These are phyloP conservation scores for Wallemia mellicola DNA, from an alignment of 1,284 basidiomycete species.

Conservation along the genomic window DNA sequence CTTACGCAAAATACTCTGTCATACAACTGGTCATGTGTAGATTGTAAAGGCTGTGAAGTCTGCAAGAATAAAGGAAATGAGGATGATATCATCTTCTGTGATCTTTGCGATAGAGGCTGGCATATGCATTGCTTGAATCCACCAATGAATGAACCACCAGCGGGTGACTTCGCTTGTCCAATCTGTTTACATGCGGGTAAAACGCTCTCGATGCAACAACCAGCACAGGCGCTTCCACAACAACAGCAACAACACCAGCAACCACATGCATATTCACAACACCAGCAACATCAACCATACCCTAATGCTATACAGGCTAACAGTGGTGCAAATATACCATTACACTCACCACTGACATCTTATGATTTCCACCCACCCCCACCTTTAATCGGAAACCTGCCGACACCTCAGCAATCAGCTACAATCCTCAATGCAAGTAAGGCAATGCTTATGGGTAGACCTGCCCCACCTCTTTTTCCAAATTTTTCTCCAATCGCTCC, in stretches of 20 bases:
- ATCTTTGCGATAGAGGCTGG: constrained; percentile 48
- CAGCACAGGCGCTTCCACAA: too few relatives aligned
- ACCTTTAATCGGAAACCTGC: neutral
- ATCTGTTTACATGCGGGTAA: neutral
- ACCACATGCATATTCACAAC: neutral
- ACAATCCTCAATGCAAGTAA: neutral
- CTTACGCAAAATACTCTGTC: constrained; percentile 26
- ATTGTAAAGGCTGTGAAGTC: constrained; percentile 78
- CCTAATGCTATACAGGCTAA: too few relatives aligned
- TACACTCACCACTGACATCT: too few relatives aligned
- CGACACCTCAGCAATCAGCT: neutral
- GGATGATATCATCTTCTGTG: constrained; percentile 77
- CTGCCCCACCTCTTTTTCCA: neutral
- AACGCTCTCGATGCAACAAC: too few relatives aligned
- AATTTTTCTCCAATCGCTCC: too few relatives aligned
- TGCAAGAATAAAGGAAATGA: constrained; percentile 65
- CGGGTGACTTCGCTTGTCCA: neutral
- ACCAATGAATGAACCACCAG: neutral
- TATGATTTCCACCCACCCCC: neutral
- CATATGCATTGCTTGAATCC: neutral
- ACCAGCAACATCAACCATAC: too few relatives aligned
- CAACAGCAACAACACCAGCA: neutral
- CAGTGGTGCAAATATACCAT: too few relatives aligned
- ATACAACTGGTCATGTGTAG: constrained; percentile 66
- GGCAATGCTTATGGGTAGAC: neutral